Conservation (phyloP, 108 stramenopile species). For the Skeletonema menzelii region DNA sequence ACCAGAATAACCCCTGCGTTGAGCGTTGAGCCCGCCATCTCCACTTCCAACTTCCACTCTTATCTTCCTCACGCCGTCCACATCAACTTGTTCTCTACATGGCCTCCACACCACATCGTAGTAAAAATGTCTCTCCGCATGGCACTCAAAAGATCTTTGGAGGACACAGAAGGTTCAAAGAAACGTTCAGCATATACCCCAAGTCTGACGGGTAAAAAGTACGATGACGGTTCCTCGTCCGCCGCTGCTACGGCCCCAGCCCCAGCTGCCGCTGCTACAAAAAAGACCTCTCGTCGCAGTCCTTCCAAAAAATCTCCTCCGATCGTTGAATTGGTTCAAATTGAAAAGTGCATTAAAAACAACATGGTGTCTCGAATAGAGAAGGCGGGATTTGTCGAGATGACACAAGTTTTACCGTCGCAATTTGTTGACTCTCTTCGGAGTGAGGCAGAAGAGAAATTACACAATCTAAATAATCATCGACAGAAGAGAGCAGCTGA, state of each 20-base stretch:
- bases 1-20: too few species aligned
- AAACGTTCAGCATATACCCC: background rate
- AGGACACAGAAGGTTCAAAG: background rate
- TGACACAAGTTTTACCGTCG: background rate
- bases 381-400: slow-evolving; percentile 16
- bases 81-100: too few species aligned
- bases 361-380: slow-evolving; percentile 7
- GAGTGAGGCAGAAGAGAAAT: slow-evolving; percentile 5
- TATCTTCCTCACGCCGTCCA: too few species aligned
- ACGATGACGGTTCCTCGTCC: background rate
- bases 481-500: background rate
- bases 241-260: background rate
- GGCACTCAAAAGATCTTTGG: slow-evolving; percentile 20
- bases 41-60: too few species aligned
- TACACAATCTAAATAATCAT: background rate
- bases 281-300: background rate
- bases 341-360: slow-evolving; percentile 16
- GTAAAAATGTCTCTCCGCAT: slow-evolving; percentile 14
- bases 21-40: too few species aligned
- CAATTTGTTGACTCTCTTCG: background rate
- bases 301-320: background rate
- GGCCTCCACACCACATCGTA: too few species aligned
- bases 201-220: background rate
- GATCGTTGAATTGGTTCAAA: background rate
- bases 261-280: background rate